Base-by-base conservation (phyloP, 352 stramenopile species). In the Phytopythium mirpurense region DNA sequence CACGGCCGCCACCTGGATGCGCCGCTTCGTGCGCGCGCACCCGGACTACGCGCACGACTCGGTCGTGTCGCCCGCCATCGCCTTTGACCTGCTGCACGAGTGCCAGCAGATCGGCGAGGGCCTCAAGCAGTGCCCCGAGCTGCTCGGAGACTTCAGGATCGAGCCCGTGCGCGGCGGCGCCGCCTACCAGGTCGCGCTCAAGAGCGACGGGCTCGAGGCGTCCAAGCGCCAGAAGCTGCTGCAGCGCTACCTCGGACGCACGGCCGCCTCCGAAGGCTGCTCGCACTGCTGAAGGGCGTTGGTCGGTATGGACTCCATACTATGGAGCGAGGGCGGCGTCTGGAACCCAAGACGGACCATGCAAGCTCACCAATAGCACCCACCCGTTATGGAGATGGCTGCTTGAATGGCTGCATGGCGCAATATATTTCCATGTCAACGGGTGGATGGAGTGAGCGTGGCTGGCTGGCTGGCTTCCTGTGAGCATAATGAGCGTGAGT, bases 41-140 rank as follows among this genome's bases (percentile, higher is more conserved):
- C 85, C 93, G 10, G 92, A 96, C 60, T 99, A 99, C 78, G 83
- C 82, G 32, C 81, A 97, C 55, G 97, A 99, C 72, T 98, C 95
- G 54, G 76, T 89, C 53, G 79, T 93, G 51, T 71, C 78, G 41
- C 78, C 78, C n/a, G 75, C 73, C 9, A 93, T 93, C 15, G 83
- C 83, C 10, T 95, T 97, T 65, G 97, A 99, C 60, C 74, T 99
- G 32, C 73, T 99, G 54, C 74, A 87, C 23, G 88, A 95, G 43
- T 99, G 96, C 71, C 93, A 97, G 64, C 91, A 97, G 51, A 98
- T 99, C 53, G 96, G 96, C 37, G 90, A 98, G 52, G 96, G 96
- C 12, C 70, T 80, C 27, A 88, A 96, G 56, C 83, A 93, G 56
- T 96, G 86, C 46, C 92, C 91, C 7, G 92, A 98, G 66, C 55